A percentile compares a stretch with the other conserved stretches of the same genome.
phyloP scores from a whole-genome alignment of 495 filamentous ascomycete species.

The Glarea lozoyensis region DNA sequence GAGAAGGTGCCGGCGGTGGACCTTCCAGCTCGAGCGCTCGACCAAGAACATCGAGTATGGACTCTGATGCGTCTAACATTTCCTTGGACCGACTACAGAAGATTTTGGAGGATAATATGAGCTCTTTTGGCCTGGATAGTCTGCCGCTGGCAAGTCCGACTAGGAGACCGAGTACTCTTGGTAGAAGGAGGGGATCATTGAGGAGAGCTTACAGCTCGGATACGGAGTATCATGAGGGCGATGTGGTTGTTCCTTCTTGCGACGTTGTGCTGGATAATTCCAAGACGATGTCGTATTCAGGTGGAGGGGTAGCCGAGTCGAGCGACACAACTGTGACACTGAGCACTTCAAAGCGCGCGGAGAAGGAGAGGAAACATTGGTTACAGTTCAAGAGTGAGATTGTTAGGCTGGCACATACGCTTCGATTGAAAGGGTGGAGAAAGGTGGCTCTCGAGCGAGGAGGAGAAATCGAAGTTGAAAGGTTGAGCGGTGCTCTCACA shows the following conservation, averaged over 20 bases:
- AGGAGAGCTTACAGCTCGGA: conserved; percentile 52
- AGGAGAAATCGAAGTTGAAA: conserved; percentile 65
- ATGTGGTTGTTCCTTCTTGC: conserved; percentile 63
- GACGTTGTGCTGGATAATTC: conserved; percentile 81
- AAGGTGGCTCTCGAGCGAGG: conserved; percentile 65
- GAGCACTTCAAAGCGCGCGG: conserved; percentile 29
- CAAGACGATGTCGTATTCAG: conserved; percentile 69
- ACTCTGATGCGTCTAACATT: conserved; percentile 48
- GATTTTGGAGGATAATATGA: conserved; percentile 55
- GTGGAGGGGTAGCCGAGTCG: conserved; percentile 29
- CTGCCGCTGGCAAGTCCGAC: conserved; percentile 21
- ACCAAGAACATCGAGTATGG: conserved; percentile 28
- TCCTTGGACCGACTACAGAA: conserved; percentile 62
- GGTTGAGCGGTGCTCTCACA: conserved; percentile 88
- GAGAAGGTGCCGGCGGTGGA: neutral
- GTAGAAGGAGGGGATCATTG: conserved; percentile 3
- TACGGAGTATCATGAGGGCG: conserved; percentile 67
- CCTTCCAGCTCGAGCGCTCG: conserved; percentile 2
- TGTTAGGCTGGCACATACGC: conserved; percentile 77
- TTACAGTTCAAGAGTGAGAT: conserved; percentile 80
- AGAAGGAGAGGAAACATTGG: conserved; percentile 69
- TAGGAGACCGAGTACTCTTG: conserved; percentile 16
- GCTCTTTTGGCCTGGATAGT: conserved; percentile 27
- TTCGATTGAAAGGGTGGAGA: conserved; percentile 85
- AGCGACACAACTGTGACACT: conserved; percentile 28